Base-by-base conservation (phyloP, 441 rosid species). In the Pelargonium exstipulatum region DNA sequence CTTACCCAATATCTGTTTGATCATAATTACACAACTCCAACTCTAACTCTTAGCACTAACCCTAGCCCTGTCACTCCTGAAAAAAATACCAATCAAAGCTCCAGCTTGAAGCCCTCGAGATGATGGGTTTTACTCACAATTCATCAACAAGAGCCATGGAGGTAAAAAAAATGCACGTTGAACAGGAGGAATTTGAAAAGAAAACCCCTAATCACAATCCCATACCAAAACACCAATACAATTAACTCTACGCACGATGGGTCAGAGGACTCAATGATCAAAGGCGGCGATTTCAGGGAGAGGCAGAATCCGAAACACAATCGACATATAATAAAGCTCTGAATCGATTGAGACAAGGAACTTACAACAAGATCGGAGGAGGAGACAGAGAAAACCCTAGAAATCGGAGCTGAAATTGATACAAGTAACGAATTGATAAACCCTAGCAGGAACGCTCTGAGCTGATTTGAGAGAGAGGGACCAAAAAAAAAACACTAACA, bases 1-100 rank as follows among this genome's bases (percentile, higher is more conserved):
- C 83, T 87, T 88, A 35, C 97, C 92, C 67, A 90, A 80, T 77
- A 91, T 88, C 78, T 89, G 94, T 76, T 85, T 91, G 77, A 91
- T 88, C 97, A 91, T 91, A 81, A 80, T 81, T 85, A 76, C 84
- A 73, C 18, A 55, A 55, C 24, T 55, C 61, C 20, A 55, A 55
- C 61, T 55, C 61, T 55, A 73, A 79, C 48, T 74, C 77, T 57
- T 22, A 68, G 48, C 64, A 75, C 72, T 64, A 73, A 75, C 53
- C 67, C 68, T 58, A 53, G 77, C 62, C 66, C 72, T 58, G 40
- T 53, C 20, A 7, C 61, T 55, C 61, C 61, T 55, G 61, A 69
- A 65, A 57, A 57, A 74, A 71, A 72, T 57, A 77, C 45, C 57
- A 73, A 70, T 63, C 73, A 74, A 73, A 70, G 40, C 46, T 65